Evolutionary conservation across 2,329 filamentous ascomycete genomes (phyloP).

Genomic region (Oidium heveae): DNA sequence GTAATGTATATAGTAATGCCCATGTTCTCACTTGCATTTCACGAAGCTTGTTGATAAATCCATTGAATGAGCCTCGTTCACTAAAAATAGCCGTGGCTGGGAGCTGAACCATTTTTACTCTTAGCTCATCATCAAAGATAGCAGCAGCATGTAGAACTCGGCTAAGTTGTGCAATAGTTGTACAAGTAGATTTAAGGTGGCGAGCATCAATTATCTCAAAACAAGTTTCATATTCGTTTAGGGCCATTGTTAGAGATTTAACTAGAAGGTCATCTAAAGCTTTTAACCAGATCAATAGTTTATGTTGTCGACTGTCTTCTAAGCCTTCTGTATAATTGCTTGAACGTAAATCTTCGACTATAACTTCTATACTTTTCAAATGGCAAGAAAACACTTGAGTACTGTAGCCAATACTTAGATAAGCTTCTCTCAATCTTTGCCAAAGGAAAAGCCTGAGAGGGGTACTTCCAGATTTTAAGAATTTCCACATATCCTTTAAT

Average conservation of each 20-base stretch:
- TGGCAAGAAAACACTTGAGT: conserved; percentile 79
- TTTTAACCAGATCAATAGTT: conserved; percentile 53
- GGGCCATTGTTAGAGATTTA: conserved; percentile 40
- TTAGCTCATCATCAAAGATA: conserved; percentile 65
- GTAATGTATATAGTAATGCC: conserved; percentile 61
- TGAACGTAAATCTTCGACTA: conserved; percentile 43
- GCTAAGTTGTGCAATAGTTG: conserved; percentile 43
- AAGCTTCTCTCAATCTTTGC: conserved; percentile 76
- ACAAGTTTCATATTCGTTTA: conserved; percentile 36
- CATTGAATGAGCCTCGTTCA: conserved; percentile 20
- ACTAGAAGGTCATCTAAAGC: conserved; percentile 54
- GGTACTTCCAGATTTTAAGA: conserved; percentile 57
- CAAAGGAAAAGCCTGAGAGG: conserved; percentile 71
- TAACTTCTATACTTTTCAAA: conserved; percentile 62
- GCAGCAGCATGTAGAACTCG: conserved; percentile 57
- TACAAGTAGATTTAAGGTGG: conserved; percentile 49
- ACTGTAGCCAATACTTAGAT: conserved; percentile 57
- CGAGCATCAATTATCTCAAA: conserved; percentile 69
- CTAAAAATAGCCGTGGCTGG: conserved; percentile 27
- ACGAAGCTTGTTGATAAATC: conserved; percentile 43
- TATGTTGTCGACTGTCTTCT: conserved; percentile 37
- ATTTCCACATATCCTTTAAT: conserved; percentile 59
- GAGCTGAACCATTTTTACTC: conserved; percentile 42
- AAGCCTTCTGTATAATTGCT: conserved; percentile 28
- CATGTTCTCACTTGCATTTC: conserved; percentile 75